Percentiles rank a stretch among this genome's conserved stretches.
Conservation (phyloP, 352 stramenopile genomes). For the Pythium brassicae region DNA sequence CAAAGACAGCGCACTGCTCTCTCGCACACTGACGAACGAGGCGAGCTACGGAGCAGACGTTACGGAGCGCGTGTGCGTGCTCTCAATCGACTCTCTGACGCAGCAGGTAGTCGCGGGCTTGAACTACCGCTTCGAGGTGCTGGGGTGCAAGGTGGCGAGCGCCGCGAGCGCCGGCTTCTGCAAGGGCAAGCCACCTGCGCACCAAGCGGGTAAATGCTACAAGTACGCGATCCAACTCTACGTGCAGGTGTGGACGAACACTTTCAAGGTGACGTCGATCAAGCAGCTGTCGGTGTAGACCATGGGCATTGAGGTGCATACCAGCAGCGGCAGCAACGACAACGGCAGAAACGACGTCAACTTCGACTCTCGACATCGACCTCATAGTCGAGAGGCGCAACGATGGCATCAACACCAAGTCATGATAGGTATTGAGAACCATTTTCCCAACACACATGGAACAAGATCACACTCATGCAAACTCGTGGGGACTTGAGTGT, state of each 20-base stretch:
- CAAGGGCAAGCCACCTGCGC: constrained; percentile 11
- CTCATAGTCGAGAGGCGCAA: no score
- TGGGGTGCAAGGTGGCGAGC: constrained; percentile 34
- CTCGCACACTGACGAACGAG: constrained; percentile 21
- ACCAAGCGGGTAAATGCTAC: constrained; percentile 17
- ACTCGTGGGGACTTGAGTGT: no score
- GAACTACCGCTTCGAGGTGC: constrained; percentile 72
- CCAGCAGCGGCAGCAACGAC: no score
- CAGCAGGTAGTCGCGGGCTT: constrained; percentile 61
- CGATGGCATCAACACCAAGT: no score
- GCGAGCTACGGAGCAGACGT: constrained; percentile 23
- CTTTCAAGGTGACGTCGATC: constrained; percentile 57
- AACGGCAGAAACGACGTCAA: no score
- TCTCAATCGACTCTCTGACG: constrained; percentile 25
- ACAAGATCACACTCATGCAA: no score
- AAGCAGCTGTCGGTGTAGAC: constrained; percentile 3
- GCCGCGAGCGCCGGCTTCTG: constrained; percentile 36
- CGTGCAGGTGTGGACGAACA: constrained; percentile 55
- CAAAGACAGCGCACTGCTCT: no score
- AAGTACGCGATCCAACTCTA: constrained; percentile 54
- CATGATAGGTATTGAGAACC: no score
- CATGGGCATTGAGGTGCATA: no score
- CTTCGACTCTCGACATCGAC: no score
- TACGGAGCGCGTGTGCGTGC: constrained; percentile 32
- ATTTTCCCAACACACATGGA: no score